Percentiles rank a stretch among this genome's conserved stretches.
Conservation (phyloP, 1,284 basidiomycete genomes). For the Sutorius eximius region DNA sequence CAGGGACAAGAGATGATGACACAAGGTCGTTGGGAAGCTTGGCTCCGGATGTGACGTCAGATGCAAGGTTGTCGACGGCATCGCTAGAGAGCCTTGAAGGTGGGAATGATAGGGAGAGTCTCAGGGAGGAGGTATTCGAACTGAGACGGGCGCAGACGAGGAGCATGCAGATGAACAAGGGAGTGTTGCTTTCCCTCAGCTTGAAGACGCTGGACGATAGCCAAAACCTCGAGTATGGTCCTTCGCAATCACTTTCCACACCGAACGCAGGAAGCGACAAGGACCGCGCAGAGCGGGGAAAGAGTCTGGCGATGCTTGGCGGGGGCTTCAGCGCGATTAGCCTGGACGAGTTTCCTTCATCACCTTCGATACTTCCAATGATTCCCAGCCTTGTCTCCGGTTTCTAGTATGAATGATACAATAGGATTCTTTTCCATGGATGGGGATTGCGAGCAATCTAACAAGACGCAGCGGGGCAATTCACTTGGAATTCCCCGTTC, state of each 20-base stretch:
- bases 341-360: constrained; percentile 46
- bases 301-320: constrained; percentile 33
- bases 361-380: constrained; percentile 37
- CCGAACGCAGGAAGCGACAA: constrained; percentile 15
- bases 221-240: constrained; percentile 2
- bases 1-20: constrained; percentile 19
- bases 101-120: constrained; percentile 24
- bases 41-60: constrained; percentile 30
- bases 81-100: constrained; percentile 28
- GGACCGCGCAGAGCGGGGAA: constrained; percentile 29
- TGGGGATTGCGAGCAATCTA: background rate
- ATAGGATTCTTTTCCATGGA: background rate
- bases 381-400: constrained; percentile 34
- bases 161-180: constrained; percentile 49
- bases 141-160: constrained; percentile 45
- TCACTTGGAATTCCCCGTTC: background rate
- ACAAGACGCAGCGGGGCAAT: background rate
- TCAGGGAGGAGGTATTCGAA: constrained; percentile 40
- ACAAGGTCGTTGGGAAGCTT: constrained; percentile 24
- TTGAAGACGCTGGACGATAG: constrained; percentile 13
- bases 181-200: constrained; percentile 38
- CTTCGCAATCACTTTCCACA: constrained; percentile 6
- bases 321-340: constrained; percentile 41
- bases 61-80: constrained; percentile 24
- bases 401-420: constrained; percentile 16